Evolutionary conservation across 441 rosid species (phyloP).

Genomic region (Geranium incanum): DNA sequence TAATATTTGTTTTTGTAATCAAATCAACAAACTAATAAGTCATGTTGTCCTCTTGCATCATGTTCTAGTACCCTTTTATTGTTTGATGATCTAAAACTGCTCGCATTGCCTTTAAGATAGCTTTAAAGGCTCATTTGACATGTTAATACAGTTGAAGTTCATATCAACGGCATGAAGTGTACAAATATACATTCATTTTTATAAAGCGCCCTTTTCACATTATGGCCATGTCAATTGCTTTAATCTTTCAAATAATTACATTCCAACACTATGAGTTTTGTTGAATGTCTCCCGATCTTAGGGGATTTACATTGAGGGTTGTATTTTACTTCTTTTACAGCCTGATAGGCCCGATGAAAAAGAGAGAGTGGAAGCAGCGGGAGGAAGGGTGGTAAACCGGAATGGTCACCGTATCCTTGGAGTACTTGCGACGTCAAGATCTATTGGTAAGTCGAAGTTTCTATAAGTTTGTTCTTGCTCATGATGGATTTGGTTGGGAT

Average conservation of each 20-base stretch:
- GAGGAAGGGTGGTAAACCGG: neutral
- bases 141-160: neutral
- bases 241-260: too few relatives aligned
- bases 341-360: neutral
- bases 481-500: neutral
- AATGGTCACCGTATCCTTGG: neutral
- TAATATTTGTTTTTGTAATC: too few relatives aligned
- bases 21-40: neutral
- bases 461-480: neutral
- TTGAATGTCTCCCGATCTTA: too few relatives aligned
- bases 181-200: neutral
- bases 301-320: neutral
- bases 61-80: neutral
- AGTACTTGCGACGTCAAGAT: neutral
- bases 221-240: too few relatives aligned
- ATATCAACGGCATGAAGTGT: neutral
- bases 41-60: neutral
- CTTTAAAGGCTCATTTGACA: neutral
- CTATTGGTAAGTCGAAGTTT: neutral
- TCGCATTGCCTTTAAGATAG: neutral
- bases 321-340: neutral
- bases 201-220: too few relatives aligned
- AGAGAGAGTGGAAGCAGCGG: neutral
- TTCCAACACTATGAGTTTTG: too few relatives aligned
- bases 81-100: neutral